phyloP scores from a whole-genome alignment of 2,329 filamentous ascomycete species.

The Ceratocystiopsis brevicomis region DNA sequence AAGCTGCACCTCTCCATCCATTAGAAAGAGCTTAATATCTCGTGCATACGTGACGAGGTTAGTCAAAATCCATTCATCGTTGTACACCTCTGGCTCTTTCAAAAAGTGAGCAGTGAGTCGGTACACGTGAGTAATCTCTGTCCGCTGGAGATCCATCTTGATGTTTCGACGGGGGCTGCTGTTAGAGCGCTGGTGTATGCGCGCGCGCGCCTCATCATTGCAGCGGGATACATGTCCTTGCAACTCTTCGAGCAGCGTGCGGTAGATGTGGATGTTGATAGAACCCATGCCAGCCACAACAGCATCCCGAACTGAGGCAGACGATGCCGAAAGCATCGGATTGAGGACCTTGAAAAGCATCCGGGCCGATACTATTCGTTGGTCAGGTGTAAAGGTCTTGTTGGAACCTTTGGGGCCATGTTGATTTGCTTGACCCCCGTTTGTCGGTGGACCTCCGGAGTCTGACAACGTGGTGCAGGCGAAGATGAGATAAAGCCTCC shows the following conservation, averaged over 20 bases:
- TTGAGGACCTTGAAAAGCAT: constrained; percentile 85
- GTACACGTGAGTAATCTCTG: constrained; percentile 91
- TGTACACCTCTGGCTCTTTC: constrained; percentile 55
- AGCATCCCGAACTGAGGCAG: constrained; percentile 67
- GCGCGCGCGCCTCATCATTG: constrained; percentile 70
- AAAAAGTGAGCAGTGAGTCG: constrained; percentile 84
- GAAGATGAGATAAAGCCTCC: constrained; percentile 94
- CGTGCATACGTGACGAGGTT: constrained; percentile 82
- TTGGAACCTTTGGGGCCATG: constrained; percentile 70
- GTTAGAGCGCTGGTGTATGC: constrained; percentile 69
- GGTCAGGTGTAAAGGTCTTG: constrained; percentile 43
- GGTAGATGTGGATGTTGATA: constrained; percentile 87
- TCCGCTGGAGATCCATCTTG: constrained; percentile 71
- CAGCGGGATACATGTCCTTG: constrained; percentile 73
- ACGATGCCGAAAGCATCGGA: constrained; percentile 63
- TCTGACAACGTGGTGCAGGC: constrained; percentile 90
- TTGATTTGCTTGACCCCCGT: constrained; percentile 38
- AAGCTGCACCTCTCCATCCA: constrained; percentile 84
- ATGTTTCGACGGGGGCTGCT: constrained; percentile 68
- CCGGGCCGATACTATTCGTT: constrained; percentile 72
- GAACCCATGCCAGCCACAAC: constrained; percentile 84
- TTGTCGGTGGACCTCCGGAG: constrained; percentile 45
- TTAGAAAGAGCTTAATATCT: constrained; percentile 82
- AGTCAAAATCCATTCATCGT: constrained; percentile 76
- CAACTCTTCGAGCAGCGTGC: constrained; percentile 72